Percentiles rank a stretch among this genome's conserved stretches.
Evolutionary conservation across 345 rosid species (phyloP).

Genomic region (Euphorbia peplus): DNA sequence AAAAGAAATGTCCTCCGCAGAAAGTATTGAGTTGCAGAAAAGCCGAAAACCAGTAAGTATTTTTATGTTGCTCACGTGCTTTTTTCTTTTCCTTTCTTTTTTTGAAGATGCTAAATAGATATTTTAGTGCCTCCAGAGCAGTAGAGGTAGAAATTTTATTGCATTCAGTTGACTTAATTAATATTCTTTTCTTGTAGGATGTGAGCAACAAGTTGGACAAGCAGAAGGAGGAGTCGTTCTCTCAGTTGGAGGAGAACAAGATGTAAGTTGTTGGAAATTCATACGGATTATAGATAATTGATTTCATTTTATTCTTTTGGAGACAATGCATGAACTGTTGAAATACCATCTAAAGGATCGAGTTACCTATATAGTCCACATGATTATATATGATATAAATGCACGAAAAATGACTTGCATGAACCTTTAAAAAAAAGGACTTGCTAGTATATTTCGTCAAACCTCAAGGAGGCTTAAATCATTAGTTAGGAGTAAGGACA

Average conservation of each 20-base stretch:
- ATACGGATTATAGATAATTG: background rate
- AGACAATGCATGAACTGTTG: background rate
- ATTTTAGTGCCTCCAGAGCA: background rate
- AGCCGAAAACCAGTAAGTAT: slow-evolving; percentile 60
- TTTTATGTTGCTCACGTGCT: background rate
- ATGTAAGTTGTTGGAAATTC: slow-evolving; percentile 51
- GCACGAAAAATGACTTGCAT: too few relatives aligned
- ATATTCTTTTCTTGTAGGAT: slow-evolving; percentile 50
- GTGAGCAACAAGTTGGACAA: slow-evolving; percentile 83
- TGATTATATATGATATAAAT: too few relatives aligned
- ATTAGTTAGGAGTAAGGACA: too few relatives aligned
- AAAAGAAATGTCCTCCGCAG: slow-evolving; percentile 43
- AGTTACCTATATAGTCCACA: too few relatives aligned
- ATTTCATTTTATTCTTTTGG: background rate
- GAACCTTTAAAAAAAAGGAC: too few relatives aligned
- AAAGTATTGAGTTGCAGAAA: slow-evolving; percentile 43
- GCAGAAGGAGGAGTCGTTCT: slow-evolving; percentile 77
- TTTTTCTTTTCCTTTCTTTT: background rate
- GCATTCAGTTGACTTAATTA: background rate
- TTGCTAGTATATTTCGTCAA: too few relatives aligned
- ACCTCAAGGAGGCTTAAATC: too few relatives aligned
- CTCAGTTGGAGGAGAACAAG: slow-evolving; percentile 89
- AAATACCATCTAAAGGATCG: too few relatives aligned
- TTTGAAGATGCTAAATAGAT: background rate
- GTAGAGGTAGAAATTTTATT: background rate